These are phyloP conservation scores for Globisporangium takayamanum DNA, from an alignment of 352 stramenopile species.

Conservation along the genomic window DNA sequence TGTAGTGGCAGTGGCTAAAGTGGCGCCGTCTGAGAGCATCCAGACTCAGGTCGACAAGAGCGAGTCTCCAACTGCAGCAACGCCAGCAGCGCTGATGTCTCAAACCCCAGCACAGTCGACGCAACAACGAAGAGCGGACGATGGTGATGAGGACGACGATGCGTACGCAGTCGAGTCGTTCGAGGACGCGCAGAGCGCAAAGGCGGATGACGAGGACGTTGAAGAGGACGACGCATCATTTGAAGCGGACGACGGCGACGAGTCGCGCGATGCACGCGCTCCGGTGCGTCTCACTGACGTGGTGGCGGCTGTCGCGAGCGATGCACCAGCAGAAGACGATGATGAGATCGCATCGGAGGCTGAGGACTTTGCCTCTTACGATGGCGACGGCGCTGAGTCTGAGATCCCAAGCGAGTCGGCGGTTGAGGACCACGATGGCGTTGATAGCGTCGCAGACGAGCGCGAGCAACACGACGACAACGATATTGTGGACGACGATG, in stretches of 20 bases:
- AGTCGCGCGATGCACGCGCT: neutral
- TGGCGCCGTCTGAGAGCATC: neutral
- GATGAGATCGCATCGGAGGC: conserved; percentile 10
- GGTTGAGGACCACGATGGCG: neutral
- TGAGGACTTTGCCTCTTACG: neutral
- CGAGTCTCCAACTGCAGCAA: neutral
- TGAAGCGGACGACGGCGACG: conserved; percentile 1
- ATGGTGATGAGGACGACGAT: conserved; percentile 3
- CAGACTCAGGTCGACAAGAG: too few relatives aligned
- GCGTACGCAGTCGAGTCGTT: conserved; percentile 38
- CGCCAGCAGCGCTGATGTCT: neutral
- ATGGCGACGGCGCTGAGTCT: neutral
- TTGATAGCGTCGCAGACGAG: neutral
- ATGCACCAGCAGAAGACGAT: neutral
- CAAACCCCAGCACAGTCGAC: neutral
- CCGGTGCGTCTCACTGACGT: too few relatives aligned
- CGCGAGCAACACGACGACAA: neutral
- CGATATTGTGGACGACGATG: neutral
- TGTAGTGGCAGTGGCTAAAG: neutral
- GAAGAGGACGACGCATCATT: neutral
- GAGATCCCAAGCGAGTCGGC: conserved; percentile 12
- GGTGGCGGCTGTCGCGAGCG: neutral
- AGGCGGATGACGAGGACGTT: neutral
- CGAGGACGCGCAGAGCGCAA: conserved; percentile 16
- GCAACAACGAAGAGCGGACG: neutral